Conservation (phyloP, 2,329 filamentous ascomycete genomes). For the Exophiala mesophila region DNA sequence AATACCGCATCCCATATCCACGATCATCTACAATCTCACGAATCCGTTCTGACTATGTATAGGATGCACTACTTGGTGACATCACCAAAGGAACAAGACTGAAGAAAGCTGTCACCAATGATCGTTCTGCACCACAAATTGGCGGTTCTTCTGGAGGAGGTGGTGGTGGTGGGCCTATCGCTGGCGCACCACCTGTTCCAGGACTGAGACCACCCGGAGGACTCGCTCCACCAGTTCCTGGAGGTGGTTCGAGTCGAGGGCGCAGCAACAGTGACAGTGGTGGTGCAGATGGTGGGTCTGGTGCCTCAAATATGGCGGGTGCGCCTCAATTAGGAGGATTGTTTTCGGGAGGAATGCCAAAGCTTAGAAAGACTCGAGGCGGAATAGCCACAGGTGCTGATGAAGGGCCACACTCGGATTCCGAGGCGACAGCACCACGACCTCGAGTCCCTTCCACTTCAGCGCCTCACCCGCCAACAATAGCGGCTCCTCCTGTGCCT, state of each 20-base stretch:
- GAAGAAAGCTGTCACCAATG: slow-evolving; percentile 86
- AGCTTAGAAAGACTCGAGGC: slow-evolving; percentile 83
- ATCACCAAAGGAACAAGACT: slow-evolving; percentile 75
- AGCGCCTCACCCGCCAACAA: slow-evolving; percentile 41
- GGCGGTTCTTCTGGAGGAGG: slow-evolving; percentile 52
- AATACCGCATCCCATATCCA: too few species aligned
- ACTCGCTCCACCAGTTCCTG: slow-evolving; percentile 65
- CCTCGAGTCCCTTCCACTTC: slow-evolving; percentile 51
- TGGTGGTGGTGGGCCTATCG: slow-evolving; percentile 58
- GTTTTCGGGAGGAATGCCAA: slow-evolving; percentile 93
- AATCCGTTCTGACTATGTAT: slow-evolving; percentile 22
- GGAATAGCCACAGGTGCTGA: slow-evolving; percentile 72
- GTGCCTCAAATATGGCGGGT: slow-evolving; percentile 40
- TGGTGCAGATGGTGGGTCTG: slow-evolving; percentile 28
- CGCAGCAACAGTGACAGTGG: slow-evolving; percentile 74
- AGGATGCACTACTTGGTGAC: slow-evolving; percentile 84
- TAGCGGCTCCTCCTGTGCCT: slow-evolving; percentile 56
- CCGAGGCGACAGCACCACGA: slow-evolving; percentile 55
- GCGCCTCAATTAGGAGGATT: slow-evolving; percentile 80
- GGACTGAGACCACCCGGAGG: slow-evolving; percentile 58
- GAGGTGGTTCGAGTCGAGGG: slow-evolving; percentile 54
- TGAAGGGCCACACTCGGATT: slow-evolving; percentile 75
- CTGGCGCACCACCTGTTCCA: slow-evolving; percentile 77
- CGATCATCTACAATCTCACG: too few species aligned
- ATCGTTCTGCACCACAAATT: slow-evolving; percentile 77